Percentiles rank a stretch among this genome's conserved stretches.
phyloP scores from a whole-genome alignment of 306 rosid genomes.

The Citrullus amarus region DNA sequence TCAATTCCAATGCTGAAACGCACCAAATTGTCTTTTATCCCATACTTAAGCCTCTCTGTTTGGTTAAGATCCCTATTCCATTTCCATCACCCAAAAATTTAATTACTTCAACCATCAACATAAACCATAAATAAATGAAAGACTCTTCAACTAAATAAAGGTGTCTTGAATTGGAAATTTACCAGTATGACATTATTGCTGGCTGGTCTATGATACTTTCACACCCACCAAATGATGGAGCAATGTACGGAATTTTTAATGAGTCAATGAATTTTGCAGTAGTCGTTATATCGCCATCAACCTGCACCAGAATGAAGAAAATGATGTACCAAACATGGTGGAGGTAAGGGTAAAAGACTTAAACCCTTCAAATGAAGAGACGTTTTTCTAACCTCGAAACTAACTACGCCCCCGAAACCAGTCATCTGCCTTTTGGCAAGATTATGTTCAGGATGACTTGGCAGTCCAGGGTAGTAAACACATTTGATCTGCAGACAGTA shows the following conservation, averaged over 20 bases:
- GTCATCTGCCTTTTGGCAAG: constrained; percentile 93
- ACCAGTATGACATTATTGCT: constrained; percentile 92
- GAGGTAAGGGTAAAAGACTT: not conserved
- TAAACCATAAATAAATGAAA: no score
- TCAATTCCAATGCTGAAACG: constrained; percentile 94
- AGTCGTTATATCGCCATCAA: constrained; percentile 58
- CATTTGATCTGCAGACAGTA: constrained; percentile 50
- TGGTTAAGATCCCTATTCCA: constrained; percentile 67
- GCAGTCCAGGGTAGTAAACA: constrained; percentile 86
- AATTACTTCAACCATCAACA: not conserved
- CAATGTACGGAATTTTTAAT: constrained; percentile 84
- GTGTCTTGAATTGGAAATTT: not conserved
- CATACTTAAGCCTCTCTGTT: constrained; percentile 56
- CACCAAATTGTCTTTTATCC: constrained; percentile 79
- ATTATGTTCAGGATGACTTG: constrained; percentile 84
- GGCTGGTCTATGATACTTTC: constrained; percentile 98
- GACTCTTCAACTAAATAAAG: not conserved
- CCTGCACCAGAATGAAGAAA: constrained; percentile 29
- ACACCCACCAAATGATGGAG: constrained; percentile 95
- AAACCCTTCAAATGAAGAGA: not conserved
- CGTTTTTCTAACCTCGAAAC: constrained; percentile 58
- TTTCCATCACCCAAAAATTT: not conserved
- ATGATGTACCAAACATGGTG: not conserved
- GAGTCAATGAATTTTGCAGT: constrained; percentile 72
- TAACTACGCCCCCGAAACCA: constrained; percentile 96